Evolutionary conservation across 2,329 filamentous ascomycete genomes (phyloP).

Genomic region (Dryadomyces quercus-mongolicae): DNA sequence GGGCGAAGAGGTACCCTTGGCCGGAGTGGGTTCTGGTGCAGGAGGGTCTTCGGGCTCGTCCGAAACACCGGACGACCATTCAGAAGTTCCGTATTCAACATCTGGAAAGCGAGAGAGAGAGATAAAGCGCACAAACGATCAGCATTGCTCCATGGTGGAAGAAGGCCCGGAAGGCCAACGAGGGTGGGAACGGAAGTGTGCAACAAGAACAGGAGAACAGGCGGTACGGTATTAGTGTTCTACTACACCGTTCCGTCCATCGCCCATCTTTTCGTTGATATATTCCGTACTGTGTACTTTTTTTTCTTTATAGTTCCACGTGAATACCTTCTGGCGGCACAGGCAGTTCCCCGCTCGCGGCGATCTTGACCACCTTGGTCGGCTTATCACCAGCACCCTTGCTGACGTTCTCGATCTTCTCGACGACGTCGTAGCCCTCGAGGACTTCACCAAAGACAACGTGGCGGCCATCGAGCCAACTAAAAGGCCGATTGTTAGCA

Average conservation of each 20-base stretch:
- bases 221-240: background rate
- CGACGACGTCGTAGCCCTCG: slow-evolving; percentile 71
- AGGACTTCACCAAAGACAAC: slow-evolving; percentile 84
- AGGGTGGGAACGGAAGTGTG: background rate
- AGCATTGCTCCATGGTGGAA: slow-evolving; percentile 1
- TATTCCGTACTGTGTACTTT: background rate
- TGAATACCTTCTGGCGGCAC: slow-evolving; percentile 88
- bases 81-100: slow-evolving; percentile 21
- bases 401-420: slow-evolving; percentile 62
- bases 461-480: slow-evolving; percentile 74
- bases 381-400: slow-evolving; percentile 61
- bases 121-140: slow-evolving; percentile 2
- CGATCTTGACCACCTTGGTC: slow-evolving; percentile 57
- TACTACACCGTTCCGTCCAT: background rate
- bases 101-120: slow-evolving; percentile 16
- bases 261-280: background rate
- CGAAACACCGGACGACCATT: slow-evolving; percentile 24
- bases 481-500: slow-evolving; percentile 19
- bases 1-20: too few relatives aligned
- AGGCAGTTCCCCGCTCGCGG: slow-evolving; percentile 72
- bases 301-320: slow-evolving; percentile 58
- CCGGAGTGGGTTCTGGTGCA: slow-evolving; percentile 10
- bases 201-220: background rate
- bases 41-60: slow-evolving; percentile 17
- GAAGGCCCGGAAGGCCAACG: background rate